phyloP scores from a whole-genome alignment of 2,329 filamentous ascomycete species.

The Trichoderma atrobrunneum region DNA sequence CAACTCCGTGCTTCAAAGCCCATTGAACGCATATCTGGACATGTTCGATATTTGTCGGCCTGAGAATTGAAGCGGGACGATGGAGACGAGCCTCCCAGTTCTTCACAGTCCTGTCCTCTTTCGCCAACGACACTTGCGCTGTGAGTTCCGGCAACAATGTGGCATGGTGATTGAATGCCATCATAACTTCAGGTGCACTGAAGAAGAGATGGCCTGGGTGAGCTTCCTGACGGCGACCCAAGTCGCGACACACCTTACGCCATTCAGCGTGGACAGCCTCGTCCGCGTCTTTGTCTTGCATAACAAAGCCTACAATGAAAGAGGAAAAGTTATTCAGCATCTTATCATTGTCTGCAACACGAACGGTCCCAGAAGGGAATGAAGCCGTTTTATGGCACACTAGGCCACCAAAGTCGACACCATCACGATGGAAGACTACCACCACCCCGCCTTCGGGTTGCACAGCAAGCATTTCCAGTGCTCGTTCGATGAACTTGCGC shows the following conservation, averaged over 20 bases:
- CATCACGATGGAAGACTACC: constrained; percentile 55
- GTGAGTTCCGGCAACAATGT: constrained; percentile 42
- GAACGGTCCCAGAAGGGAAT: constrained; percentile 45
- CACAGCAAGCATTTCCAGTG: constrained; percentile 47
- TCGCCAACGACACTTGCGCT: constrained; percentile 38
- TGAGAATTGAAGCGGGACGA: constrained; percentile 43
- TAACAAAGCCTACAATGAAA: constrained; percentile 49
- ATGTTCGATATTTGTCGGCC: constrained; percentile 46
- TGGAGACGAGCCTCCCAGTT: constrained; percentile 49
- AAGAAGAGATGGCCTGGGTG: constrained; percentile 45
- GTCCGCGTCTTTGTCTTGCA: constrained; percentile 33
- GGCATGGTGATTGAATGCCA: constrained; percentile 47
- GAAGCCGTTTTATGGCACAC: constrained; percentile 45
- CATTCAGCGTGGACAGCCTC: constrained; percentile 39
- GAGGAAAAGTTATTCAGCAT: constrained; percentile 49
- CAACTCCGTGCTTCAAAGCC: constrained; percentile 46
- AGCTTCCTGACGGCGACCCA: constrained; percentile 40
- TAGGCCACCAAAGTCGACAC: constrained; percentile 46
- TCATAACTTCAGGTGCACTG: constrained; percentile 48
- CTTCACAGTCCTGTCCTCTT: constrained; percentile 40
- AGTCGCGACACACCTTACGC: constrained; percentile 50
- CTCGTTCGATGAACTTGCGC: constrained; percentile 42
- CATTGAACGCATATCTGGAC: constrained; percentile 56
- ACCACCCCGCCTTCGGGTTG: constrained; percentile 42
- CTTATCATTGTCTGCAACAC: constrained; percentile 44